Conservation (phyloP, 2,329 filamentous ascomycete genomes). For the Colletotrichum siamense region DNA sequence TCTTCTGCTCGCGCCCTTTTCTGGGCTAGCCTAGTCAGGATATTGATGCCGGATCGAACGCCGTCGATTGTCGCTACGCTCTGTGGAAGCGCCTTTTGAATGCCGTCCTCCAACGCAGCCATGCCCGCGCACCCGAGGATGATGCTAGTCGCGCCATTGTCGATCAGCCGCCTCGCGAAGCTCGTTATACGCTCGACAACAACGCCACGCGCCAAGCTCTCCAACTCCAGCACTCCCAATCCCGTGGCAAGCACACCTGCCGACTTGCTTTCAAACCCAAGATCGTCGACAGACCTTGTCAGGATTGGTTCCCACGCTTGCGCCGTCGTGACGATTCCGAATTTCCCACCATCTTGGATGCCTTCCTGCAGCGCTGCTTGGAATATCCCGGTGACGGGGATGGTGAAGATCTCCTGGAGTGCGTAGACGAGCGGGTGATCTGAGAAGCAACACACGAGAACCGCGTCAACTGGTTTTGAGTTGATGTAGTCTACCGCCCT, state of each 20-base stretch:
- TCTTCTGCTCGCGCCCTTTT: not conserved
- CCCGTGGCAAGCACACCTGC: constrained; percentile 5
- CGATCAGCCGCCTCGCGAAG: not conserved
- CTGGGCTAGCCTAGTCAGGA: not conserved
- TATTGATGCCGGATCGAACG: constrained; percentile 2
- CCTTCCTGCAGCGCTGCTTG: constrained; percentile 8
- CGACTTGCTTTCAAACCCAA: not conserved
- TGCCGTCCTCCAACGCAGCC: not conserved
- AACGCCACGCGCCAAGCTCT: not conserved
- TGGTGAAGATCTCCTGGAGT: not conserved
- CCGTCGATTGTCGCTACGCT: not conserved
- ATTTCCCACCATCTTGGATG: not conserved
- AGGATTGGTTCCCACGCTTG: not conserved
- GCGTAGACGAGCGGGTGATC: constrained; percentile 10
- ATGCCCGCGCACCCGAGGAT: constrained; percentile 16
- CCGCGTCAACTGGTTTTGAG: not conserved
- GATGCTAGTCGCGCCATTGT: not conserved
- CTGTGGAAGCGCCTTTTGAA: not conserved
- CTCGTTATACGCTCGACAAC: not conserved
- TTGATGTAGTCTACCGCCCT: not conserved
- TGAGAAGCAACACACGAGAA: constrained; percentile 18
- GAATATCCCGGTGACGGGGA: not conserved
- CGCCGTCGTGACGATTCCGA: constrained; percentile 10
- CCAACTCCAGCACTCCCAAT: not conserved
- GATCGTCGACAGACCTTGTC: not conserved